phyloP scores from a whole-genome alignment of 202 grass and related monocot species.

The Schoenoplectus triqueter region DNA sequence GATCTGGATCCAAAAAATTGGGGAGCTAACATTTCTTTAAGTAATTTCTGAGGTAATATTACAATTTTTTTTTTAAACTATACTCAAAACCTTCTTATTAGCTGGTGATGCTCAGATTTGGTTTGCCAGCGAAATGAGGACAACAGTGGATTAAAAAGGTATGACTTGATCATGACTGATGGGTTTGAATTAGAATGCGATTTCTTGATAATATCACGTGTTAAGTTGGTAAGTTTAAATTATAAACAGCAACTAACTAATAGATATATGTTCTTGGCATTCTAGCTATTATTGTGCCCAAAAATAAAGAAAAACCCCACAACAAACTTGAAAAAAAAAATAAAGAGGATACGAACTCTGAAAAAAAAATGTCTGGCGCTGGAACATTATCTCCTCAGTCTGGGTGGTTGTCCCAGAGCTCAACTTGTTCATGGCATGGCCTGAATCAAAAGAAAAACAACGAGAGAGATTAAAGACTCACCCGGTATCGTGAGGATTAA shows the following conservation, averaged over 20 bases:
- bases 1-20: background rate
- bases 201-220: background rate
- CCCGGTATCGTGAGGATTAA: background rate
- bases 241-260: background rate
- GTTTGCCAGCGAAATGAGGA: background rate
- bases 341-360: background rate
- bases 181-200: background rate
- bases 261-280: too few relatives aligned
- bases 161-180: background rate
- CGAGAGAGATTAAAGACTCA: background rate
- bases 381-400: background rate
- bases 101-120: too few relatives aligned
- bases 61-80: too few relatives aligned
- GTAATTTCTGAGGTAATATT: background rate
- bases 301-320: background rate
- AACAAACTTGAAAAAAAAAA: background rate
- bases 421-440: background rate
- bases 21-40: background rate
- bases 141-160: background rate
- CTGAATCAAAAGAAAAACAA: background rate
- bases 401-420: background rate
- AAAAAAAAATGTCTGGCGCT: background rate
- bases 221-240: background rate
- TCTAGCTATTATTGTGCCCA: background rate
- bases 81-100: too few relatives aligned